phyloP scores from a whole-genome alignment of 1,284 basidiomycete genomes.

The Ceratobasidium sp. region DNA sequence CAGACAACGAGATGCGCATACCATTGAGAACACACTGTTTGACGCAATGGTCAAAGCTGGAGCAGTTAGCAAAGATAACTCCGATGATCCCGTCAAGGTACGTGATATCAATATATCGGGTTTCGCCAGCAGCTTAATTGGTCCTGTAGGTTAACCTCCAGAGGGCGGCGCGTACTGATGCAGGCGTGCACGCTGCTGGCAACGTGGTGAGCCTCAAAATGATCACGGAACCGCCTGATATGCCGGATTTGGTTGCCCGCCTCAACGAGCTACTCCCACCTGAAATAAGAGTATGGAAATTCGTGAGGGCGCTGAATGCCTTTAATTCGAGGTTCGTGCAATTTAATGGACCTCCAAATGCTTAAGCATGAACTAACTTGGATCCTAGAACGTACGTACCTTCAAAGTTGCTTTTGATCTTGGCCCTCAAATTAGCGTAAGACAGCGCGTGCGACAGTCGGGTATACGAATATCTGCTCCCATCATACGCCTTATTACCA shows the following conservation, averaged over 20 bases:
- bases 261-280: constrained; percentile 90
- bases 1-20: constrained; percentile 71
- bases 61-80: constrained; percentile 92
- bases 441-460: constrained; percentile 45
- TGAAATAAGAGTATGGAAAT: constrained; percentile 93
- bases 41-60: constrained; percentile 89
- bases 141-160: constrained; percentile 72
- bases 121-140: neutral
- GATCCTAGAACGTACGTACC: constrained; percentile 17
- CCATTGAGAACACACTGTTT: constrained; percentile 93
- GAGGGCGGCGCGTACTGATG: constrained; percentile 94
- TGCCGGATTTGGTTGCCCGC: constrained; percentile 72
- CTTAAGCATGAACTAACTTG: neutral
- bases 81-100: constrained; percentile 90
- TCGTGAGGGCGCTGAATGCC: constrained; percentile 87
- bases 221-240: constrained; percentile 76
- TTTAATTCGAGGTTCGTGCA: constrained; percentile 67
- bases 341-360: neutral
- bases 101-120: constrained; percentile 39
- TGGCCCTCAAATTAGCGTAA: neutral
- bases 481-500: constrained; percentile 92
- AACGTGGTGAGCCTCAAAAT: constrained; percentile 94
- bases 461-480: constrained; percentile 62
- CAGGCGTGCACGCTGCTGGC: constrained; percentile 96
- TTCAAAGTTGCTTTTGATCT: neutral